These are phyloP conservation scores for Calonectria leucothoes DNA, from an alignment of 2,329 filamentous ascomycete genomes.

Conservation along the genomic window DNA sequence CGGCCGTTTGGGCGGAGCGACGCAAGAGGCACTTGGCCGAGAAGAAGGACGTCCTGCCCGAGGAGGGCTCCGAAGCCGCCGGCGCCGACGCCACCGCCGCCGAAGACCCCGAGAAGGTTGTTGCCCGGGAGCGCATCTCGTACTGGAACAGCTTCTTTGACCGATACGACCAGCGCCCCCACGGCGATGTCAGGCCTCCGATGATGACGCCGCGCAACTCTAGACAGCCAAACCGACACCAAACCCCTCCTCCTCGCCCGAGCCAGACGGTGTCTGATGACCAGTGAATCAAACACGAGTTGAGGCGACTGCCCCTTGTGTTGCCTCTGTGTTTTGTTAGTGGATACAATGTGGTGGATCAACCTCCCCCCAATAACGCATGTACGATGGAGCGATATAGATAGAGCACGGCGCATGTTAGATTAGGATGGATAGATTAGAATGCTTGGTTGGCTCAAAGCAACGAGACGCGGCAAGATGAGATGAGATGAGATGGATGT, in stretches of 20 bases:
- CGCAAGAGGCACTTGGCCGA: slow-evolving; percentile 21
- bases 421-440: not conserved
- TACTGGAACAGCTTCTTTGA: slow-evolving; percentile 42
- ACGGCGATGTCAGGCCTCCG: not conserved
- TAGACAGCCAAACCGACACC: not conserved
- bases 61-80: not conserved
- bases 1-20: slow-evolving; percentile 34
- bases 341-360: not conserved
- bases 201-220: not conserved
- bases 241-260: not conserved
- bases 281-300: not conserved
- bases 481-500: slow-evolving; percentile 16
- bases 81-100: not conserved
- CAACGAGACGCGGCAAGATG: not conserved
- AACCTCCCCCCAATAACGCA: not conserved
- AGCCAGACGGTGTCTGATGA: not conserved
- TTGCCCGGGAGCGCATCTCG: slow-evolving; percentile 28
- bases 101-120: slow-evolving; percentile 28
- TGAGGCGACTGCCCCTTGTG: too few relatives aligned
- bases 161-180: slow-evolving; percentile 38
- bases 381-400: slow-evolving; percentile 5
- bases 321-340: not conserved
- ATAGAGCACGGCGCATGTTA: not conserved
- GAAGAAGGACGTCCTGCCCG: not conserved
- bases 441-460: not conserved